These are phyloP conservation scores for Pestalotiopsis sp. DNA, from an alignment of 2,329 filamentous ascomycete species.

Conservation along the genomic window DNA sequence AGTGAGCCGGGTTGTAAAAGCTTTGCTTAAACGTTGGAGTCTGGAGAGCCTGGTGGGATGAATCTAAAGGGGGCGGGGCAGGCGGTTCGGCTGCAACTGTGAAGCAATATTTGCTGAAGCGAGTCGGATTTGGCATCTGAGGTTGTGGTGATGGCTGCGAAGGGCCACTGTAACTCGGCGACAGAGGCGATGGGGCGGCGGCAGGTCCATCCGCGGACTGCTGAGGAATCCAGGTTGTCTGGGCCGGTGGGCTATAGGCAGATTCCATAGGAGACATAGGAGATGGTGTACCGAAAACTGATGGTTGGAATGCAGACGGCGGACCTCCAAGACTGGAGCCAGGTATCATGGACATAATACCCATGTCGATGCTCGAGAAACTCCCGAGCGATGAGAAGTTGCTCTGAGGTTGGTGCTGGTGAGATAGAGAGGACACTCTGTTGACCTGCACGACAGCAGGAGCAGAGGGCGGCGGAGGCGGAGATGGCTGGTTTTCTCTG, in stretches of 20 bases:
- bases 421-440: constrained; percentile 48
- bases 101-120: constrained; percentile 60
- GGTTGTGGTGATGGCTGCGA: constrained; percentile 34
- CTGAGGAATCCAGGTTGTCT: constrained; percentile 38
- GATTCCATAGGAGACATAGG: constrained; percentile 36
- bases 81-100: constrained; percentile 36
- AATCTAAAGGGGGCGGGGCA: constrained; percentile 37
- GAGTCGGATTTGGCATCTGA: constrained; percentile 30
- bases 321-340: constrained; percentile 33
- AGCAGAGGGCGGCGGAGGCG: constrained; percentile 28
- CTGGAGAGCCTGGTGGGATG: constrained; percentile 40
- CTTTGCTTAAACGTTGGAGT: constrained; percentile 67
- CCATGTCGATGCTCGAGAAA: constrained; percentile 45
- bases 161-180: constrained; percentile 22
- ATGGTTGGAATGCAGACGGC: constrained; percentile 30
- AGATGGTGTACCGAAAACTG: constrained; percentile 31
- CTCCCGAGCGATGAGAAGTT: constrained; percentile 39
- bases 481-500: constrained; percentile 27
- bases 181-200: constrained; percentile 21
- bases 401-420: constrained; percentile 45
- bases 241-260: constrained; percentile 35
- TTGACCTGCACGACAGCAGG: constrained; percentile 52
- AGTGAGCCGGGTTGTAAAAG: constrained; percentile 68
- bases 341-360: constrained; percentile 48
- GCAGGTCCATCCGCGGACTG: constrained; percentile 32